phyloP scores from a whole-genome alignment of 805 yeast species.

The Spathaspora gorwiae region DNA sequence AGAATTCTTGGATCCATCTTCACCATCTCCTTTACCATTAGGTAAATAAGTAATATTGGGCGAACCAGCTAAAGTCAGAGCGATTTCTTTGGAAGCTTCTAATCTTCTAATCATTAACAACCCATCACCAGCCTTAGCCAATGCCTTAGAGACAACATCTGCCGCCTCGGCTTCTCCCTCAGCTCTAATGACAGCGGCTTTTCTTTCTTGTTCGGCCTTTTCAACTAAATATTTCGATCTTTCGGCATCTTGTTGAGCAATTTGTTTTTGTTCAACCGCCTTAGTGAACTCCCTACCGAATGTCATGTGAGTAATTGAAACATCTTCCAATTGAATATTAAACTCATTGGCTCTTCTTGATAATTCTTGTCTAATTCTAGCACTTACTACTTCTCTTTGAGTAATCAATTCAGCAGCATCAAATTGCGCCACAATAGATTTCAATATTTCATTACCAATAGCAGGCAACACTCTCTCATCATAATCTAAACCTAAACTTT shows the following conservation, averaged over 20 bases:
- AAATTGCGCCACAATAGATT: slow-evolving; percentile 87
- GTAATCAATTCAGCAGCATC: slow-evolving; percentile 97
- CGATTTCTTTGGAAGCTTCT: slow-evolving; percentile 96
- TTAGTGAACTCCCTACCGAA: slow-evolving; percentile 95
- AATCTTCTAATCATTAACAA: slow-evolving; percentile 87
- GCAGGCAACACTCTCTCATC: slow-evolving; percentile 93
- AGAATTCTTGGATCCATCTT: slow-evolving; percentile 43
- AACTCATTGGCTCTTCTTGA: slow-evolving; percentile 81
- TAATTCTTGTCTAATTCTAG: slow-evolving; percentile 82
- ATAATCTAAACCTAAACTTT: slow-evolving; percentile 86
- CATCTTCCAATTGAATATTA: slow-evolving; percentile 90
- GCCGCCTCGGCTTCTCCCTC: slow-evolving; percentile 99
- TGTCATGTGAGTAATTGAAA: slow-evolving; percentile 95
- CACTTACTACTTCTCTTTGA: slow-evolving; percentile 91
- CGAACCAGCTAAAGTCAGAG: slow-evolving; percentile 76
- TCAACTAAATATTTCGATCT: slow-evolving; percentile 91
- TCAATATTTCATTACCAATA: slow-evolving; percentile 86
- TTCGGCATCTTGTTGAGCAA: slow-evolving; percentile 99
- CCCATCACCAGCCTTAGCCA: slow-evolving; percentile 94
- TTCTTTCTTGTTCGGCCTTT: slow-evolving; percentile 95
- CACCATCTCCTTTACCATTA: slow-evolving; percentile 31
- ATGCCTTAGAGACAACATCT: slow-evolving; percentile 87
- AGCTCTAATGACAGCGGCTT: slow-evolving; percentile 91
- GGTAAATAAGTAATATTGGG: slow-evolving; percentile 90
- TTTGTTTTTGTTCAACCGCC: slow-evolving; percentile 98